Evolutionary conservation across 768 basidiomycete species (phyloP).

Genomic region (Heimioporus sp.): DNA sequence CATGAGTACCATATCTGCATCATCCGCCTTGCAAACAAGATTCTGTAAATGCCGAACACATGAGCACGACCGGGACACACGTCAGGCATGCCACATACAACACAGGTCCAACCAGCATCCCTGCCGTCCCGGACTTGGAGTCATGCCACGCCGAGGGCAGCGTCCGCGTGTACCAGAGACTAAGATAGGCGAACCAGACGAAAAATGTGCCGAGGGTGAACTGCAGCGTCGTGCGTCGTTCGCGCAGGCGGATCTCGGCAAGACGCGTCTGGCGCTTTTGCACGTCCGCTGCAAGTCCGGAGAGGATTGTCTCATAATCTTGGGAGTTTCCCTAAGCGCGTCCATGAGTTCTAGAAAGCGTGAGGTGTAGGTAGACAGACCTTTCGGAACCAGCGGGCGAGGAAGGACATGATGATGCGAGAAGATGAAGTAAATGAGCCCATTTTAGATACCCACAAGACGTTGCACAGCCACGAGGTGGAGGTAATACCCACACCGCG

Average conservation of each 20-base stretch:
- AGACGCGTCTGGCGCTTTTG: constrained; percentile 71
- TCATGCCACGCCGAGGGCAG: constrained; percentile 41
- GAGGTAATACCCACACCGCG: no score
- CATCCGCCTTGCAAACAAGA: constrained; percentile 74
- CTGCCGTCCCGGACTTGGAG: constrained; percentile 36
- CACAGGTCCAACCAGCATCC: constrained; percentile 71
- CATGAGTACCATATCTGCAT: constrained; percentile 83
- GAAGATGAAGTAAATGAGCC: constrained; percentile 3
- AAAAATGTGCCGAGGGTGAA: constrained; percentile 78
- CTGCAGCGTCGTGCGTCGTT: constrained; percentile 73
- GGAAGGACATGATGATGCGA: constrained; percentile 27
- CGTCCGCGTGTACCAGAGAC: constrained; percentile 66
- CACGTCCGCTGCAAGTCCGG: constrained; percentile 64
- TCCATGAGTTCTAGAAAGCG: neutral
- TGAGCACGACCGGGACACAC: neutral
- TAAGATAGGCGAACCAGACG: constrained; percentile 69
- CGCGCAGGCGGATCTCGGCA: constrained; percentile 81
- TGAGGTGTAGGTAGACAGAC: constrained; percentile 5
- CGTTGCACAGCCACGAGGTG: constrained; percentile 21
- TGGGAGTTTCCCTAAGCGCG: constrained; percentile 35
- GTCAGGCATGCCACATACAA: constrained; percentile 50
- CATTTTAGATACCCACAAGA: constrained; percentile 13
- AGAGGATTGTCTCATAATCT: constrained; percentile 76
- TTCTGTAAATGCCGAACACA: constrained; percentile 35
- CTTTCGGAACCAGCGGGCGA: constrained; percentile 29